Conservation (phyloP, 352 stramenopile species). For the Globisporangium nodosum region DNA sequence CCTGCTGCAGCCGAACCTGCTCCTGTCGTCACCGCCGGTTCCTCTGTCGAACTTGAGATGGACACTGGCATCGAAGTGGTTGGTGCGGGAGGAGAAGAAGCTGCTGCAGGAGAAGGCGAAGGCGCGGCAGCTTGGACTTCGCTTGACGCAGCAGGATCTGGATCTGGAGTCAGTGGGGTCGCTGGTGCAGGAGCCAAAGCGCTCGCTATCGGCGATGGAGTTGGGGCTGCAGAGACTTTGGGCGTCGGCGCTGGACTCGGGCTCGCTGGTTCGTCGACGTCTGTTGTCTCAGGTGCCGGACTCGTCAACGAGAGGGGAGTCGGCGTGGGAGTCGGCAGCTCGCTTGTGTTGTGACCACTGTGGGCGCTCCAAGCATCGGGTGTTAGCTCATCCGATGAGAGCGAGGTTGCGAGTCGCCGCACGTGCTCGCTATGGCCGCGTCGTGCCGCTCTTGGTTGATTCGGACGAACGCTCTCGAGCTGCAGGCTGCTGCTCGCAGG, state of each 20-base stretch:
- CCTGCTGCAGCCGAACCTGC: no score
- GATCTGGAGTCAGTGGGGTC: background rate
- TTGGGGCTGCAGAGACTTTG: background rate
- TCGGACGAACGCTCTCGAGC: no score
- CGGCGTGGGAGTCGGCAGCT: background rate
- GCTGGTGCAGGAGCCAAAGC: background rate
- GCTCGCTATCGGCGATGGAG: background rate
- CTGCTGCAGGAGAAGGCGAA: background rate
- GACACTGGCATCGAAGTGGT: background rate
- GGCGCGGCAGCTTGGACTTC: background rate
- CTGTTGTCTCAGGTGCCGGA: background rate
- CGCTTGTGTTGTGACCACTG: background rate
- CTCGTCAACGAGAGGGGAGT: background rate
- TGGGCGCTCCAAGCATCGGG: no score
- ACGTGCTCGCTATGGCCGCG: background rate
- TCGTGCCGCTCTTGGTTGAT: background rate
- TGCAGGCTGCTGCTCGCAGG: no score
- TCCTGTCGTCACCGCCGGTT: no score
- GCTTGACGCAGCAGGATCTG: no score
- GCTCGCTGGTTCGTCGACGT: background rate
- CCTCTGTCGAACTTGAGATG: background rate
- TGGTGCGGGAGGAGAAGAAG: background rate
- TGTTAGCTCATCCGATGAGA: background rate
- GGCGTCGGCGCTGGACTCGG: background rate
- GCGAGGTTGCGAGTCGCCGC: background rate